These are phyloP conservation scores for Claviceps citrina DNA, from an alignment of 2,329 filamentous ascomycete genomes.

Conservation along the genomic window DNA sequence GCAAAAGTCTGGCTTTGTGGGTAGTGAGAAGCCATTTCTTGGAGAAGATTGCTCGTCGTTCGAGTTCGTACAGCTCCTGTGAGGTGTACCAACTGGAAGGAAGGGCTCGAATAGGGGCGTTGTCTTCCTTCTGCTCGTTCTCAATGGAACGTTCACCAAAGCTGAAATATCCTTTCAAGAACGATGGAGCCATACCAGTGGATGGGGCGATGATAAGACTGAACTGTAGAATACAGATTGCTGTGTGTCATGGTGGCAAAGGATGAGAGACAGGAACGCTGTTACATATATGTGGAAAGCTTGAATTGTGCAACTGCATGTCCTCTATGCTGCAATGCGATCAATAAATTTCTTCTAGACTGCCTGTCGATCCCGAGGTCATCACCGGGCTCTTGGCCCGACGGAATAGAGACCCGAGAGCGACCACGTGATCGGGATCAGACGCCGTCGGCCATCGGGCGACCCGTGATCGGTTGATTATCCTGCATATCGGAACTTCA, in stretches of 20 bases:
- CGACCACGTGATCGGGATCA: conserved; percentile 8
- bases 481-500: no score
- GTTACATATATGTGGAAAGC: background rate
- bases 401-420: conserved; percentile 1
- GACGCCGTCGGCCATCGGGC: no score
- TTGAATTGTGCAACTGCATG: background rate
- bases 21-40: conserved; percentile 41
- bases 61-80: conserved; percentile 39
- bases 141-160: conserved; percentile 13
- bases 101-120: conserved; percentile 21
- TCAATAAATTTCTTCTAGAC: background rate
- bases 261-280: background rate
- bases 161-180: conserved; percentile 24
- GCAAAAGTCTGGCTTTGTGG: conserved; percentile 32
- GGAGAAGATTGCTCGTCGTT: conserved; percentile 41
- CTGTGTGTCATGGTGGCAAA: background rate
- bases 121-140: conserved; percentile 12
- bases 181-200: conserved; percentile 11
- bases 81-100: conserved; percentile 37
- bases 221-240: no score
- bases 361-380: background rate
- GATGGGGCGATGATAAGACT: no score
- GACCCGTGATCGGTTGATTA: no score
- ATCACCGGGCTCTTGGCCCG: background rate
- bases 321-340: background rate